These are phyloP conservation scores for Spinellus fusiger DNA, from an alignment of 192 early-diverging fungal genomes.

Conservation along the genomic window DNA sequence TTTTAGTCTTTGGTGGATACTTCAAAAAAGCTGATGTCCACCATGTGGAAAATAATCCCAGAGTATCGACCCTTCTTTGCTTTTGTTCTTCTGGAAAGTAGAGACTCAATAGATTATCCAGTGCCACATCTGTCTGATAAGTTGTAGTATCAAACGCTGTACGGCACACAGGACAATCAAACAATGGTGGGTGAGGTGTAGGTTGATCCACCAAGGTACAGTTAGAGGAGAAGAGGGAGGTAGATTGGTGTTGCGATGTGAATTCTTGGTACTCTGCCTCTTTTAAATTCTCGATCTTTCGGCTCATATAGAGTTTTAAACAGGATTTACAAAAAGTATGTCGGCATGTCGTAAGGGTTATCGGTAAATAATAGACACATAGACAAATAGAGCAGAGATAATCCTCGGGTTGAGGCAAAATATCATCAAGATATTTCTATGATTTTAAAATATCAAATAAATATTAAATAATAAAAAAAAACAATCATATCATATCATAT, in stretches of 20 bases:
- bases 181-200: too few species aligned
- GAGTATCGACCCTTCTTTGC: background rate
- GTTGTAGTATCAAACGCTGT: background rate
- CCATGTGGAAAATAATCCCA: background rate
- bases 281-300: background rate
- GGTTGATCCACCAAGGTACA: too few species aligned
- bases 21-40: background rate
- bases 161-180: background rate
- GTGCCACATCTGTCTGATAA: background rate
- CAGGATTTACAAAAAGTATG: slow-evolving; percentile 5
- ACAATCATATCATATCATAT: background rate
- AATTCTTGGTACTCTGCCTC: background rate
- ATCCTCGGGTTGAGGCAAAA: slow-evolving; percentile 2
- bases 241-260: too few species aligned
- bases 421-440: background rate
- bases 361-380: background rate
- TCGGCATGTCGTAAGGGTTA: background rate
- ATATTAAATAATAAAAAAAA: background rate
- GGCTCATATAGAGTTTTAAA: background rate
- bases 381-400: slow-evolving; percentile 8
- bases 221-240: too few species aligned
- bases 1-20: background rate
- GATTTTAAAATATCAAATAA: background rate
- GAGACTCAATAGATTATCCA: background rate
- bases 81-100: background rate